Conservation (phyloP, 2,329 filamentous ascomycete genomes). For the Colletotrichum euphorbiae region DNA sequence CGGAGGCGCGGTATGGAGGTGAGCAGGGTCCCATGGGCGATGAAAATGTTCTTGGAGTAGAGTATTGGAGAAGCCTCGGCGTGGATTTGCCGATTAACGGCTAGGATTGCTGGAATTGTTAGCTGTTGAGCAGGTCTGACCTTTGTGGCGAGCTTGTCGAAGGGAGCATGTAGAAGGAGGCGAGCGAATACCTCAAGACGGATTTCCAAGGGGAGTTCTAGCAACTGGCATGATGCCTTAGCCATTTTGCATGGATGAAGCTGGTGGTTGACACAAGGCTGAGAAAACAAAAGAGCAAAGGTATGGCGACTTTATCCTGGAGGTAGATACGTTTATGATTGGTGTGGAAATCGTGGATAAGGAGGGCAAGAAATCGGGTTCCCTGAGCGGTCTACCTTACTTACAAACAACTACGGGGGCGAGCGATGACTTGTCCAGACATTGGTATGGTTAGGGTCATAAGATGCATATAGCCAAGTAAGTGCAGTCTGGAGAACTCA, state of each 20-base stretch:
- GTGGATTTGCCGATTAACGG: conserved; percentile 54
- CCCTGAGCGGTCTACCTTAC: no score
- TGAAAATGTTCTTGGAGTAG: conserved; percentile 58
- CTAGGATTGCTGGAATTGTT: conserved; percentile 55
- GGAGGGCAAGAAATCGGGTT: no score
- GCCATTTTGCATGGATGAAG: background rate
- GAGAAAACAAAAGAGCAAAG: no score
- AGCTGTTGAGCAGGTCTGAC: conserved; percentile 41
- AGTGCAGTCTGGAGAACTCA: no score
- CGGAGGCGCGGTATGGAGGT: conserved; percentile 55
- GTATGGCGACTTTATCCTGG: no score
- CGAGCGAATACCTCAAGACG: conserved; percentile 59
- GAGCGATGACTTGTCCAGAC: no score
- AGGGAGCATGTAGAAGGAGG: conserved; percentile 53
- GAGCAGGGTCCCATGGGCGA: conserved; percentile 55
- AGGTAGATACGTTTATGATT: no score
- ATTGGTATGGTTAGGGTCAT: no score
- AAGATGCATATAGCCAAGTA: no score
- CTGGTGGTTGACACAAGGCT: no score
- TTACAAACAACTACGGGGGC: no score
- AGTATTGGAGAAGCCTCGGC: conserved; percentile 55
- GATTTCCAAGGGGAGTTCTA: conserved; percentile 58
- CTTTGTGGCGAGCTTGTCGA: conserved; percentile 18
- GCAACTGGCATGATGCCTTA: conserved; percentile 43
- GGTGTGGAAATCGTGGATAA: no score